Percentiles rank a stretch among this genome's conserved stretches.
phyloP scores from a whole-genome alignment of 2,329 filamentous ascomycete species.

The Fusarium piperis region DNA sequence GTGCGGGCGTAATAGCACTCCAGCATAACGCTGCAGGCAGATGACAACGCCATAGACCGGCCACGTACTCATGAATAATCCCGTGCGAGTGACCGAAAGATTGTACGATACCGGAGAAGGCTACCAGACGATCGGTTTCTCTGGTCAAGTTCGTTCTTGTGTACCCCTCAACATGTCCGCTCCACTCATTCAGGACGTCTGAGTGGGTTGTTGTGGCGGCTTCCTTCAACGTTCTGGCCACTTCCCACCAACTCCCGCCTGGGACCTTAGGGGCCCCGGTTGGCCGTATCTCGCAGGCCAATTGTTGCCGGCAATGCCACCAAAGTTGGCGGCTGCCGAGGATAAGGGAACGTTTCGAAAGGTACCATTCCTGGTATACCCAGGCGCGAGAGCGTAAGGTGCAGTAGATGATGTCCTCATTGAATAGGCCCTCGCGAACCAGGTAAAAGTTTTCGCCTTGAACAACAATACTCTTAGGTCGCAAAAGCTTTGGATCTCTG shows the following conservation, averaged over 20 bases:
- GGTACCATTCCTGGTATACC: slow-evolving; percentile 1
- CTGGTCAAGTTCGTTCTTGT: neutral
- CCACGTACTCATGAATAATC: neutral
- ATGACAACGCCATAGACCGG: neutral
- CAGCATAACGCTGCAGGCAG: neutral
- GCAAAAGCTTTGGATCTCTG: neutral
- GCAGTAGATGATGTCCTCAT: neutral
- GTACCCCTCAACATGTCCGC: neutral
- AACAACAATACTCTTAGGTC: neutral
- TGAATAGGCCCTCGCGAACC: neutral
- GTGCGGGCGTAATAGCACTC: neutral
- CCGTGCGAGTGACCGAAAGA: neutral
- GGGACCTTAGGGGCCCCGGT: neutral
- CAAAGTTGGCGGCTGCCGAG: neutral
- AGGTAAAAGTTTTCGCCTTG: neutral
- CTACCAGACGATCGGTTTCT: neutral
- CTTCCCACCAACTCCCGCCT: neutral
- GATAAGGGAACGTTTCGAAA: neutral
- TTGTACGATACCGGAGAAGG: neutral
- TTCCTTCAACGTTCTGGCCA: neutral
- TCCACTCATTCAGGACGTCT: neutral
- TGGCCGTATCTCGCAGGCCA: neutral
- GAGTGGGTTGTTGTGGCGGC: neutral
- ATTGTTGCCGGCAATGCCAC: neutral
- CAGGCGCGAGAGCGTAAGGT: neutral